Conservation (phyloP, 176 grass and related monocot genomes). For the Oryza meridionalis region DNA sequence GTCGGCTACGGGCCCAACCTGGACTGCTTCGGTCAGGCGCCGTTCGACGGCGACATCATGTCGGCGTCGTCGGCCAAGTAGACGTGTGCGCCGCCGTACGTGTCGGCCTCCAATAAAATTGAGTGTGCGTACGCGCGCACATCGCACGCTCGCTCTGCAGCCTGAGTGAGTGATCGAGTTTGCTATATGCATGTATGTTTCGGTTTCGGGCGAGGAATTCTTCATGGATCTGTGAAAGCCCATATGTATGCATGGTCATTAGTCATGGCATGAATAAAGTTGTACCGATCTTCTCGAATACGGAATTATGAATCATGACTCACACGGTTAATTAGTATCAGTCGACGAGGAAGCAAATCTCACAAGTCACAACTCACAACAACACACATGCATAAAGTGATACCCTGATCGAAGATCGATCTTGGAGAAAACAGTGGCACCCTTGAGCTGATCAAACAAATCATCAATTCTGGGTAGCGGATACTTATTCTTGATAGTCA, state of each 20-base stretch:
- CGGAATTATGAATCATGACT: too few species aligned
- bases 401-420: too few species aligned
- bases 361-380: too few species aligned
- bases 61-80: not conserved
- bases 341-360: too few species aligned
- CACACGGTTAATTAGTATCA: too few species aligned
- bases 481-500: too few species aligned
- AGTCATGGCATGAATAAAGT: not conserved
- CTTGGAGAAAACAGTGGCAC: too few species aligned
- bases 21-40: constrained; percentile 43
- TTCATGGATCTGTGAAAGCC: not conserved
- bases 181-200: not conserved
- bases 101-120: not conserved
- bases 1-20: constrained; percentile 45
- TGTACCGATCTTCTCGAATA: not conserved
- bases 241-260: not conserved
- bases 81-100: not conserved
- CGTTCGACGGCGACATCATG: not conserved
- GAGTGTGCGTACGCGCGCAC: not conserved
- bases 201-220: not conserved
- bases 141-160: not conserved
- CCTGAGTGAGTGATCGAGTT: not conserved
- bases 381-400: too few species aligned
- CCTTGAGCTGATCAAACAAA: too few species aligned
- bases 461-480: too few species aligned